Conservation (phyloP, 2,329 filamentous ascomycete species). For the Neoascochyta sp. region DNA sequence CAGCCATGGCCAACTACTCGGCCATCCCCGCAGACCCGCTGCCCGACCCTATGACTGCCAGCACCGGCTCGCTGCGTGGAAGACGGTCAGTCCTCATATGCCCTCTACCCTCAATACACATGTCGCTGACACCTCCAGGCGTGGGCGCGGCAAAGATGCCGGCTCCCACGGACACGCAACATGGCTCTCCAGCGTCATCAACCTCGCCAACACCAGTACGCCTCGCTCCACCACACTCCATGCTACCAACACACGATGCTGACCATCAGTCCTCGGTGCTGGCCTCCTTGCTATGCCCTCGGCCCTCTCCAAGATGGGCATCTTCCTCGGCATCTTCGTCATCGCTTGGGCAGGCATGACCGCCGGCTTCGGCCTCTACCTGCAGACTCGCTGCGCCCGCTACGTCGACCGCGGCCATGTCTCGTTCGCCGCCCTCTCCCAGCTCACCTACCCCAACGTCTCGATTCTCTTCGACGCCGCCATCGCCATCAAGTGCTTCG, state of each 20-base stretch:
- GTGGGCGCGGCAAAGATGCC: conserved; percentile 63
- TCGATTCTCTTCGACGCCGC: conserved; percentile 93
- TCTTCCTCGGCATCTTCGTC: conserved; percentile 75
- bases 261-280: conserved; percentile 75
- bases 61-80: conserved; percentile 40
- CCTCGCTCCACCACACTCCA: conserved; percentile 4
- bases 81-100: conserved; percentile 24
- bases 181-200: conserved; percentile 88
- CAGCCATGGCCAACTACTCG: conserved; percentile 46
- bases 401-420: conserved; percentile 86
- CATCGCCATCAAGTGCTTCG: conserved; percentile 97
- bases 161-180: conserved; percentile 71
- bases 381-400: conserved; percentile 86
- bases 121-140: conserved; percentile 42
- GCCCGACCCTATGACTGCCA: conserved; percentile 42
- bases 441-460: conserved; percentile 94
- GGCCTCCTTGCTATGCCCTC: conserved; percentile 95
- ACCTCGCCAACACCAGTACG: conserved; percentile 92
- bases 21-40: conserved; percentile 41
- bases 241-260: conserved; percentile 5
- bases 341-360: conserved; percentile 90
- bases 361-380: conserved; percentile 87
- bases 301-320: conserved; percentile 92
- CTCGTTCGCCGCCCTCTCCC: conserved; percentile 94
- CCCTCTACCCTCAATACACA: background rate